Evolutionary conservation across 2,329 filamentous ascomycete species (phyloP).

Genomic region (Alternaria consortialis): DNA sequence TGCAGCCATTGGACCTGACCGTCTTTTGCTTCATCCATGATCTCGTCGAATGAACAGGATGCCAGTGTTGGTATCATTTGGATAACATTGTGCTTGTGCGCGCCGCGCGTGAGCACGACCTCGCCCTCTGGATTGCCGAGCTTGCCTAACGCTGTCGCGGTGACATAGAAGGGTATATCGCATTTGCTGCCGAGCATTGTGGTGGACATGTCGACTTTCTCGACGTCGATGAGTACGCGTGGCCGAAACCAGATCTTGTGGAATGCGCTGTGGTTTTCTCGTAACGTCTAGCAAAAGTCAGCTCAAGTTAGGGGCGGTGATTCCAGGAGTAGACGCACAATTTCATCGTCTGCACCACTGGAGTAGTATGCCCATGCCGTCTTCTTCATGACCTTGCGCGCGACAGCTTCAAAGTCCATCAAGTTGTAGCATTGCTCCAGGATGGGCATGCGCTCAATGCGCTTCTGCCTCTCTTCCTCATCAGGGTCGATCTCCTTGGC

Average conservation of each 20-base stretch:
- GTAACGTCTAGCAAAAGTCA: conserved; percentile 72
- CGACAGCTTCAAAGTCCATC: conserved; percentile 91
- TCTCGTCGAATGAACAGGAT: conserved; percentile 97
- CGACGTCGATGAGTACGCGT: conserved; percentile 86
- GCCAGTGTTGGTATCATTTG: conserved; percentile 99
- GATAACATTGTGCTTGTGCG: conserved; percentile 85
- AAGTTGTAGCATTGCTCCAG: conserved; percentile 58
- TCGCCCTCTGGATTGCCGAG: conserved; percentile 94
- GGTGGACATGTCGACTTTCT: conserved; percentile 83
- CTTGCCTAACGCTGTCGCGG: conserved; percentile 94
- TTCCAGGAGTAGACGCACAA: conserved; percentile 62
- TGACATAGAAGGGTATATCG: conserved; percentile 92
- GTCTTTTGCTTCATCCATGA: conserved; percentile 81
- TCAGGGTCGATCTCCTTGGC: conserved; percentile 62
- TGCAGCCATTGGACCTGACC: conserved; percentile 96
- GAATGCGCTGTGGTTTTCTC: conserved; percentile 94
- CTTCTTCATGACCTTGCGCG: conserved; percentile 91
- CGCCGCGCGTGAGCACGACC: conserved; percentile 85
- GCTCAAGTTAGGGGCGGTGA: neutral
- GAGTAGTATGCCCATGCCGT: conserved; percentile 98
- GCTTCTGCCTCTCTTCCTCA: conserved; percentile 77
- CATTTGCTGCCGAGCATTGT: conserved; percentile 92
- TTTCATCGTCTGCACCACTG: conserved; percentile 88
- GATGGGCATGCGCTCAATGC: conserved; percentile 58
- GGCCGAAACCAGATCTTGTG: conserved; percentile 98